phyloP scores from a whole-genome alignment of 805 yeast genomes.

The Kluyveromyces dobzhanskii region DNA sequence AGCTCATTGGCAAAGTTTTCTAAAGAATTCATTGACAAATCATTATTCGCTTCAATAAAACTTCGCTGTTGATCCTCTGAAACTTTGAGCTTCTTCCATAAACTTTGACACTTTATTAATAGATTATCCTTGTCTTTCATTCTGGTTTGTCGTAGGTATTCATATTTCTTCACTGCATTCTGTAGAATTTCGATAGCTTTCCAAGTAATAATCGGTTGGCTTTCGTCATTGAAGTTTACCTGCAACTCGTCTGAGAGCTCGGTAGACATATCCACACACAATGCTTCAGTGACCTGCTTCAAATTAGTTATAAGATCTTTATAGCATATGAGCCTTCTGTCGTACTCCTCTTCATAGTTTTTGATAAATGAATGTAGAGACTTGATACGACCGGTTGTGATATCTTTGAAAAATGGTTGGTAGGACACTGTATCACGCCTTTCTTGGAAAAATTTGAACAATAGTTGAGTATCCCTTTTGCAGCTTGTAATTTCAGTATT shows the following conservation, averaged over 20 bases:
- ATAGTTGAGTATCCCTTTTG: neutral
- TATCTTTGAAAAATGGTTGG: neutral
- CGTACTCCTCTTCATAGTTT: slow-evolving; percentile 6
- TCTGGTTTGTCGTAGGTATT: slow-evolving; percentile 28
- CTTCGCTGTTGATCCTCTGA: slow-evolving; percentile 31
- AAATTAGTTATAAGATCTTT: neutral
- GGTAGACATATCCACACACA: slow-evolving; percentile 1
- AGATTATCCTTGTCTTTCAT: slow-evolving; percentile 27
- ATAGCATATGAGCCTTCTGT: neutral
- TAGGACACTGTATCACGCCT: neutral
- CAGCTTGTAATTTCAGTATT: neutral
- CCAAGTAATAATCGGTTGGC: neutral
- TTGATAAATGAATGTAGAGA: neutral
- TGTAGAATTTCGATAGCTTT: slow-evolving; percentile 10
- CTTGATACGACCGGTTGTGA: neutral
- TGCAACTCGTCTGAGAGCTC: neutral
- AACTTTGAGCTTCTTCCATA: slow-evolving; percentile 55
- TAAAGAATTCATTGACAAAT: slow-evolving; percentile 41
- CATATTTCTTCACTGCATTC: slow-evolving; percentile 8
- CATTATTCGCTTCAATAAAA: slow-evolving; percentile 37
- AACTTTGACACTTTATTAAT: slow-evolving; percentile 33
- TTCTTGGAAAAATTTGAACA: slow-evolving; percentile 2
- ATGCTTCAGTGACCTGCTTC: neutral
- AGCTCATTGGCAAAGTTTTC: slow-evolving; percentile 47
- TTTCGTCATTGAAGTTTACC: neutral